Evolutionary conservation across 225 moss, liverwort and hornwort species (phyloP), one percentile per base, ranked within the genome.

Genomic region (Straminergon stramineum): DNA sequence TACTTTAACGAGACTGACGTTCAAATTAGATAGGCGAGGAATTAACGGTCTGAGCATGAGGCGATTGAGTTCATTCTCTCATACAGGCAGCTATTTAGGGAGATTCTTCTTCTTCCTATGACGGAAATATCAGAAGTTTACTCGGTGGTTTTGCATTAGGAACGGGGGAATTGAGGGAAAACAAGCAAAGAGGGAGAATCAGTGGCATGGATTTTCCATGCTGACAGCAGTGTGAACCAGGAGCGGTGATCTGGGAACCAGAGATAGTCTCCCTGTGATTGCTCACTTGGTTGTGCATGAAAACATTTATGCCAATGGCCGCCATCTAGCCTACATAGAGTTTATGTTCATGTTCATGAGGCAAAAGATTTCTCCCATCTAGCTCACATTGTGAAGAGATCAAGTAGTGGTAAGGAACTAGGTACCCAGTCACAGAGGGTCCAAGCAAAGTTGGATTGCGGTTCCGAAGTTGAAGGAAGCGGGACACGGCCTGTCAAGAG

Each of bases 401-500:
- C 73, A 52, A 58, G 37, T 26, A 55, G 27, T 26, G 24, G 57
- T 34, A 56, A 58, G 80, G 19, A 85, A 16, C 10, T 14, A 34
- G 5, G 57, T 87, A 87, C 91, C 85, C 91, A 88, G 55, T 88
- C 80, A 80, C 56, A 84, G 31, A 91, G 87, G 35, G 56, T 64
- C 87, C 70, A 79, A 15, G 87, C 79, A 20, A 69, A 78, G 78
- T 78, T 8, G 16, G 58, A 8, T 28, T 71, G 45, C 4, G 55
- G 55, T 16, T 52, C 15, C 1, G 60, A 27, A 61, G 79, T 5
- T 27, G 78, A 28, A 26, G 60, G 69, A 26, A 84, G 41, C 53
- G 95, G 92, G 43, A 88, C 85, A 13, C 89, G 96, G 61, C 96
- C 96, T 6, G 90, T 90, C 64, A 95, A 89, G 7, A 96, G 91